Evolutionary conservation across 345 rosid species (phyloP), one percentile per base, ranked within the genome.

Genomic region (Corymbia maculata): DNA sequence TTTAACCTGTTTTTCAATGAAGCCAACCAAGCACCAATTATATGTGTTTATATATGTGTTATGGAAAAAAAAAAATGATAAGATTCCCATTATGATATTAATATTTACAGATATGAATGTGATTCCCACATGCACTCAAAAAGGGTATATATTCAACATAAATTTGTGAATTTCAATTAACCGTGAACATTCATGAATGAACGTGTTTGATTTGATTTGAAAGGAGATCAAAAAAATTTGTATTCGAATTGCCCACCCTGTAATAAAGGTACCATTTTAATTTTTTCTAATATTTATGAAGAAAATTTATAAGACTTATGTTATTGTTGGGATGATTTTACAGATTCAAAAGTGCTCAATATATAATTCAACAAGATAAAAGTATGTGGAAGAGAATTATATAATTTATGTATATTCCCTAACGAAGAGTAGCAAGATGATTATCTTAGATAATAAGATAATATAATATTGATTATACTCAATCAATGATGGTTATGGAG

Each of bases 111-210:
- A 64, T 28, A 64, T 64, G 36, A 13, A n/a, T 64, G n/a, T 64
- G 70, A 64, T 8, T n/a, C n/a, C 70, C 70, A 13, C 14, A 13
- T 64, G 36, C 17, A 64, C 36, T 64, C 0, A 55, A 55, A 55
- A 55, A 55, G 61, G 61, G 12, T 55, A 55, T 22, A 55, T 9
- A 55, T 55, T 55, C 61, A 55, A 55, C 9, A 12, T 22, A 11
- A 55, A 55, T 55, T 21, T 22, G 28, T 55, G 61, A 22, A 55
- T 55, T 22, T 55, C 2, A 28, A 55, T 22, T 55, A 55, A 55
- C 9, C 5, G 0, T 55, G 61, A 1, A 5, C 28, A 8, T 1
- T n/a, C 1, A 8, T 13, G 75, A n/a, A 64, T 0, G 3, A 14
- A n/a, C 10, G 0, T 55, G 61, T 55, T 55, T 55, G 61, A 55